phyloP scores from a whole-genome alignment of 129 eudicot species.

The Lonicera japonica region DNA sequence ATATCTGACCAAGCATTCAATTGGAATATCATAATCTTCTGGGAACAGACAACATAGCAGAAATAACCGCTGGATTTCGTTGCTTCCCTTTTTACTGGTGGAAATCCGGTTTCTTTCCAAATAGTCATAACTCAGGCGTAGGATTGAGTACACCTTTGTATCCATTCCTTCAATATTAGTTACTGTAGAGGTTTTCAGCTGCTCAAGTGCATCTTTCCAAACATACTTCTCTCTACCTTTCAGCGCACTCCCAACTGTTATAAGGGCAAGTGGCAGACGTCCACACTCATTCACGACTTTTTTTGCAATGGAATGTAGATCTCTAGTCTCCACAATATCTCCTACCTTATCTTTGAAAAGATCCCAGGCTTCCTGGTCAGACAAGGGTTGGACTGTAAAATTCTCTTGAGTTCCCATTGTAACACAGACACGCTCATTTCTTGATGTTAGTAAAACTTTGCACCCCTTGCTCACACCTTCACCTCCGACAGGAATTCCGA shows the following conservation, averaged over 20 bases:
- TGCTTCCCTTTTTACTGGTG: background rate
- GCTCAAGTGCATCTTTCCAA: constrained; percentile 3
- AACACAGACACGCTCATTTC: too few relatives aligned
- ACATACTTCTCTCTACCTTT: background rate
- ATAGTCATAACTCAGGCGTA: constrained; percentile 10
- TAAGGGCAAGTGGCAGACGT: constrained; percentile 22
- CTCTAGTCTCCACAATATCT: background rate
- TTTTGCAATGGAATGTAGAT: background rate
- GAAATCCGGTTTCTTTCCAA: constrained; percentile 7
- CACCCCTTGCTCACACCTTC: too few relatives aligned
- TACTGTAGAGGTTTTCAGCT: background rate
- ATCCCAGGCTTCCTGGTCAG: constrained; percentile 16
- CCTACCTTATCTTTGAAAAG: too few relatives aligned
- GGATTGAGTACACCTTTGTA: background rate
- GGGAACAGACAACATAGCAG: too few relatives aligned
- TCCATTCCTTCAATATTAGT: background rate
- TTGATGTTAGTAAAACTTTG: too few relatives aligned
- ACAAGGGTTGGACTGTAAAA: constrained; percentile 2
- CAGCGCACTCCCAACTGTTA: constrained; percentile 10
- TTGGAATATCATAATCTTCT: too few relatives aligned
- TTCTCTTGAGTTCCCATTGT: too few relatives aligned
- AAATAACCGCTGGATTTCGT: too few relatives aligned
- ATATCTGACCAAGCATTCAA: too few relatives aligned
- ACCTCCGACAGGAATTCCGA: too few relatives aligned
- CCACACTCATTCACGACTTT: constrained; percentile 17